Conservation (phyloP, 2,329 filamentous ascomycete genomes). For the Colletotrichum coccodes region DNA sequence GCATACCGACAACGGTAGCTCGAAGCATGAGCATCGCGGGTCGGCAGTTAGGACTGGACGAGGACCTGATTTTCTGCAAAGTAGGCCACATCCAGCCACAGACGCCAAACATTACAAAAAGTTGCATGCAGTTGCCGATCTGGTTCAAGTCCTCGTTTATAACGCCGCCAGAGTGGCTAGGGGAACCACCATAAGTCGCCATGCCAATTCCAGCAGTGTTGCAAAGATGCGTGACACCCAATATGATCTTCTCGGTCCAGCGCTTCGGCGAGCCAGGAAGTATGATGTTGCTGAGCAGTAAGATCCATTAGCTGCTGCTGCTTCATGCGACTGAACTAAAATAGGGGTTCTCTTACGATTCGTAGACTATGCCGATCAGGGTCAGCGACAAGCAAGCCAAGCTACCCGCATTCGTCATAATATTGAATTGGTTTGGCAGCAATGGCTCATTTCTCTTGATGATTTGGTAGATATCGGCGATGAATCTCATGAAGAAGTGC, state of each 20-base stretch:
- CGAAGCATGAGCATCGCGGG: constrained; percentile 34
- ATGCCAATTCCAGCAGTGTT: constrained; percentile 36
- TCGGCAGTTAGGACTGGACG: constrained; percentile 28
- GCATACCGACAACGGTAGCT: constrained; percentile 31
- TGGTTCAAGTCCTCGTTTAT: constrained; percentile 30
- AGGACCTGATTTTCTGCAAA: constrained; percentile 20
- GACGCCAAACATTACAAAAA: constrained; percentile 35
- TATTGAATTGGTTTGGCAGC: constrained; percentile 36
- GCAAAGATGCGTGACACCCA: constrained; percentile 36
- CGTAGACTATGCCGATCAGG: constrained; percentile 40
- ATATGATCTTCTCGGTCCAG: constrained; percentile 36
- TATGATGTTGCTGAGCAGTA: constrained; percentile 33
- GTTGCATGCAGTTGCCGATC: constrained; percentile 36
- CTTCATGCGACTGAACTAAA: not conserved
- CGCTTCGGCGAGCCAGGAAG: constrained; percentile 32
- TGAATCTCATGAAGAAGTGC: constrained; percentile 37
- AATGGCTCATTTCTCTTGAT: constrained; percentile 35
- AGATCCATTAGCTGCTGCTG: not conserved
- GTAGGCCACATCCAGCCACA: constrained; percentile 37
- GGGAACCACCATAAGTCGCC: constrained; percentile 35
- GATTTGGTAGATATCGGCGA: constrained; percentile 39
- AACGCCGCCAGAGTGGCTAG: constrained; percentile 30
- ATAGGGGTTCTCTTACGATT: constrained; percentile 35
- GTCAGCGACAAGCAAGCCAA: constrained; percentile 39
- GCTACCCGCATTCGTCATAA: constrained; percentile 41